A percentile compares a stretch with the other conserved stretches of the same genome.
These are phyloP conservation scores for Primulina tabacum DNA, from an alignment of 257 asterid species.

Conservation along the genomic window DNA sequence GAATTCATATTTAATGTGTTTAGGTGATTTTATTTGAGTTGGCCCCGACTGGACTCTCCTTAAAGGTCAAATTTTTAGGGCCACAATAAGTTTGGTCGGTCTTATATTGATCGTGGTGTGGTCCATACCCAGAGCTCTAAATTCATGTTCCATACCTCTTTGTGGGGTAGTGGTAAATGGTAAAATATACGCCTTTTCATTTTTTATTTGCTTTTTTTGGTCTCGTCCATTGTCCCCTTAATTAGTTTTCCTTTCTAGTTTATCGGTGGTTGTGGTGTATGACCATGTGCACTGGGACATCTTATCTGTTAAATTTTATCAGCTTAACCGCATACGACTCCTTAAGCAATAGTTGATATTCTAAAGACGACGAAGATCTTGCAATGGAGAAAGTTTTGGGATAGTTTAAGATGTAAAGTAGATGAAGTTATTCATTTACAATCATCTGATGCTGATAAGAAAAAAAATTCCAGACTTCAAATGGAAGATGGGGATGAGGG, in stretches of 20 bases:
- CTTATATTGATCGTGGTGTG: constrained; percentile 25
- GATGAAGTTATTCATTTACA: neutral
- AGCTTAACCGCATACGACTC: neutral
- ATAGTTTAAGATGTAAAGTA: neutral
- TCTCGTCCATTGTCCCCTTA: neutral
- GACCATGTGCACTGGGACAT: neutral
- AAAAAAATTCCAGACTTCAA: neutral
- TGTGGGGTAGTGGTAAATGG: constrained; percentile 25
- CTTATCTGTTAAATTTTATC: too few species aligned
- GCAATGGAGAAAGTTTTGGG: neutral
- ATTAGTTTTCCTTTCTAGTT: neutral
- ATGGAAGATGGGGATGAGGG: neutral
- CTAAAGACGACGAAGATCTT: neutral
- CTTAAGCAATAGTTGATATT: neutral
- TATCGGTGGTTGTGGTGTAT: constrained; percentile 4
- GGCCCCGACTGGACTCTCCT: neutral
- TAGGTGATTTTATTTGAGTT: neutral
- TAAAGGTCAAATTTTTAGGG: neutral
- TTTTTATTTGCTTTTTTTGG: neutral
- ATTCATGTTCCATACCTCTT: constrained; percentile 24
- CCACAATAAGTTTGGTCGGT: constrained; percentile 32
- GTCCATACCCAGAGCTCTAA: constrained; percentile 26
- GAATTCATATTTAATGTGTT: neutral
- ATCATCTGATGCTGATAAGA: neutral
- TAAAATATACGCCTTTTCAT: constrained; percentile 2